Base-by-base conservation (phyloP, 768 basidiomycete genomes). In the Leccinum disarticulatum region DNA sequence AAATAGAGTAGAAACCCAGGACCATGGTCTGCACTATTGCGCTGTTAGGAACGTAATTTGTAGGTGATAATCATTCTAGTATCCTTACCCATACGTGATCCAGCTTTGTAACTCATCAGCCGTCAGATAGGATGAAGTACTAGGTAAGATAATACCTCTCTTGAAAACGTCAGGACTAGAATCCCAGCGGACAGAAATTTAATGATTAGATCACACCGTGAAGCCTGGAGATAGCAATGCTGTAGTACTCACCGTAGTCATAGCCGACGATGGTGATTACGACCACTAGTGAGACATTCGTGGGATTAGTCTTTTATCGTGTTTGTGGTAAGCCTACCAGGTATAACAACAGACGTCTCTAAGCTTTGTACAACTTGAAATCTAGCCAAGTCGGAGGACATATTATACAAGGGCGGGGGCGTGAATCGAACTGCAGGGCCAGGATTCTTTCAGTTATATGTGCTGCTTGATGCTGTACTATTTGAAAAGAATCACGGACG, bases 151-250 rank as follows among this genome's bases (percentile, higher is more conserved):
- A 11, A 36, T 0, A 65, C 64, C 54, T 65, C 64, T 57, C 43
- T 41, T 15, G 64, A 31, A 41, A 65, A 48, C 3, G 62, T 65
- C 30, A 65, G 59, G 31, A 47, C 64, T 65, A 22, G n/a, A 33
- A 19, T 19, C n/a, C 2, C 4, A 11, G 30, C 4, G 30, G 41
- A 19, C 0, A 25, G 22, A 53, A 19, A 10, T 43, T 19, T 11
- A 2, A 43, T 43, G 19, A 47, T 52, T 30, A 3, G 6, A 15
- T 41, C 1, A 22, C 22, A 33, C 10, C n/a, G 11, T 35, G 10
- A 30, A 11, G 13, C 33, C 33, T 33, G 1, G 41, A 43, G n/a
- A 19, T n/a, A 14, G 3, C 17, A 22, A n/a, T n/a, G n/a, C n/a
- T 35, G 8, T 6, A 3, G 6, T 6, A 7, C 65, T 58, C 47